Evolutionary conservation across 164 flowering plant species (phyloP).

Genomic region (Paratinospora sagittata): DNA sequence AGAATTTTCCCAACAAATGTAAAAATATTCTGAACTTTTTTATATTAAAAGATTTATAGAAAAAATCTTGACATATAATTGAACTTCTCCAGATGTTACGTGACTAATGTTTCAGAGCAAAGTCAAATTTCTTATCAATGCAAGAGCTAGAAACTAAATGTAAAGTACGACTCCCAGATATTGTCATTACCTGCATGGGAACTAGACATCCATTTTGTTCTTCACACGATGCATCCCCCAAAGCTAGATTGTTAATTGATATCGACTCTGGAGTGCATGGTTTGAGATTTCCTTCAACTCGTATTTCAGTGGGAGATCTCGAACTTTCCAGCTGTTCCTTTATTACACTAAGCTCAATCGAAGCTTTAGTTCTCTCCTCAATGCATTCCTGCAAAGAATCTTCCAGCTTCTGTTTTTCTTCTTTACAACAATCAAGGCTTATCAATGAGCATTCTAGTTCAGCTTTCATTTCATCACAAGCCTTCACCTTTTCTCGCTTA

Average conservation of each 20-base stretch:
- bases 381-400: slow-evolving; percentile 53
- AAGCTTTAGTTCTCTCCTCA: slow-evolving; percentile 40
- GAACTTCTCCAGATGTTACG: not conserved
- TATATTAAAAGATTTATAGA: not conserved
- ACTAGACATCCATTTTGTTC: slow-evolving; percentile 11
- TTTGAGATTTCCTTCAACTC: slow-evolving; percentile 16
- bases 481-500: slow-evolving; percentile 57
- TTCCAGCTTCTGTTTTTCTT: slow-evolving; percentile 80
- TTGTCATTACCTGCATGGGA: slow-evolving; percentile 15
- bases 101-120: not conserved
- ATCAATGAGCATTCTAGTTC: slow-evolving; percentile 79
- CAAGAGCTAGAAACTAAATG: not conserved
- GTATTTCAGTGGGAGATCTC: slow-evolving; percentile 12
- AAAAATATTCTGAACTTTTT: too few species aligned
- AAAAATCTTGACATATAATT: not conserved
- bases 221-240: slow-evolving; percentile 2
- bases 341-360: slow-evolving; percentile 33
- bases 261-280: slow-evolving; percentile 8
- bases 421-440: slow-evolving; percentile 88
- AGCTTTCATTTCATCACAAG: slow-evolving; percentile 68
- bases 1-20: too few species aligned
- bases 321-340: slow-evolving; percentile 36
- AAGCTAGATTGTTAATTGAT: slow-evolving; percentile 11
- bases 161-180: not conserved
- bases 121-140: not conserved